Conservation (phyloP, 257 asterid species). For the Plantago ovata region DNA sequence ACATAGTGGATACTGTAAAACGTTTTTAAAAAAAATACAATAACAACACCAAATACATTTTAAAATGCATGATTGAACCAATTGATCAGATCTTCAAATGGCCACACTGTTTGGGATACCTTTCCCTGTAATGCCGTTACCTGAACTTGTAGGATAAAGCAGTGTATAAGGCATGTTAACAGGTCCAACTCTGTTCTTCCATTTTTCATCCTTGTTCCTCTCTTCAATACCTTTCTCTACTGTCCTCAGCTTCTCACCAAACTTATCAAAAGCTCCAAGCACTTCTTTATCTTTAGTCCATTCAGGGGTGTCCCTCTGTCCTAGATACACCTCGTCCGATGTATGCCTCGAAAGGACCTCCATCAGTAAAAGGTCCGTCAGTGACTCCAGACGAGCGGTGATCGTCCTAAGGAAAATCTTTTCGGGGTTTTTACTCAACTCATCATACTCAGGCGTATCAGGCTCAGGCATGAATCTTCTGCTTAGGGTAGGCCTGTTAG, state of each 20-base stretch:
- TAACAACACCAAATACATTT: too few species aligned
- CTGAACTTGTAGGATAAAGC: conserved; percentile 25
- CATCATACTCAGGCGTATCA: conserved; percentile 23
- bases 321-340: conserved; percentile 30
- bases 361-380: conserved; percentile 27
- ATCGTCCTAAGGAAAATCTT: conserved; percentile 24
- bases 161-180: conserved; percentile 33
- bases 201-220: conserved; percentile 27
- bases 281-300: conserved; percentile 28
- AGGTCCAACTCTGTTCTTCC: conserved; percentile 32
- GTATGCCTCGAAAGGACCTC: conserved; percentile 33
- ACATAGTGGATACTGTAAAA: too few species aligned
- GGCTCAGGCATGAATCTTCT: conserved; percentile 31
- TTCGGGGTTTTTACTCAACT: conserved; percentile 25
- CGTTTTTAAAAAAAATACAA: too few species aligned
- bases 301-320: conserved; percentile 31
- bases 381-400: conserved; percentile 29
- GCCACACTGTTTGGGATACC: conserved; percentile 39
- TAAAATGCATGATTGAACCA: too few species aligned
- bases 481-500: conserved; percentile 33
- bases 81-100: conserved; percentile 16
- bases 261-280: conserved; percentile 17
- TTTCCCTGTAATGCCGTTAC: conserved; percentile 24
- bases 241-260: conserved; percentile 21
- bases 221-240: conserved; percentile 24